Percentiles rank a stretch among this genome's conserved stretches.
Evolutionary conservation across 148 eudicot species (phyloP).

Genomic region (Dysphania ambrosioides): DNA sequence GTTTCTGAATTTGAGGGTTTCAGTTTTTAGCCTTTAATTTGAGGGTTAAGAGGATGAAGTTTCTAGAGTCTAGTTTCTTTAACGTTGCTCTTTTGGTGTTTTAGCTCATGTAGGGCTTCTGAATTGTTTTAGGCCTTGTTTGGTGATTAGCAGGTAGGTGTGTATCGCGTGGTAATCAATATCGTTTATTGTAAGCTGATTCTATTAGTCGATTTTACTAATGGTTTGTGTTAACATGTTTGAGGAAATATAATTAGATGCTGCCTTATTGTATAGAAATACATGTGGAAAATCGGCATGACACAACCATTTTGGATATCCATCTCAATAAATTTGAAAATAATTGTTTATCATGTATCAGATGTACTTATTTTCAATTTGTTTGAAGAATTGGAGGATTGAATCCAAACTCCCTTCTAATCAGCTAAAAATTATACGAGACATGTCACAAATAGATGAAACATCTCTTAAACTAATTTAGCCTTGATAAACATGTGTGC

Average conservation of each 20-base stretch:
- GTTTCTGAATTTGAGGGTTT: neutral
- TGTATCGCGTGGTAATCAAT: neutral
- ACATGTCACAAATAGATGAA: too few relatives aligned
- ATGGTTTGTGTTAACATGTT: too few relatives aligned
- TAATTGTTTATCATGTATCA: too few relatives aligned
- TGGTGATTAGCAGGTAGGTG: neutral
- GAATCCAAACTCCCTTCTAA: neutral
- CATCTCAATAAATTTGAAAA: too few relatives aligned
- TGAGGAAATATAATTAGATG: too few relatives aligned
- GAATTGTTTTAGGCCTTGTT: neutral
- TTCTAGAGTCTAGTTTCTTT: neutral
- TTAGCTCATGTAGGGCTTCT: neutral
- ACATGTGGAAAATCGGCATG: too few relatives aligned
- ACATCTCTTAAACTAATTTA: neutral
- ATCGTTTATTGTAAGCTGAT: neutral
- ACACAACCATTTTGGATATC: too few relatives aligned
- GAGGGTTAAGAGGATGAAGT: too few relatives aligned
- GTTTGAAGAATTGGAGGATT: neutral
- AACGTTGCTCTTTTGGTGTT: neutral
- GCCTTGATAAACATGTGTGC: neutral
- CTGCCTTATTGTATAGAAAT: too few relatives aligned
- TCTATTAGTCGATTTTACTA: neutral
- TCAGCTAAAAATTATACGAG: neutral
- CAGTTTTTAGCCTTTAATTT: too few relatives aligned
- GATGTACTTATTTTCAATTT: too few relatives aligned